phyloP scores from a whole-genome alignment of 2,329 filamentous ascomycete species.

The Diaporthe batatas region DNA sequence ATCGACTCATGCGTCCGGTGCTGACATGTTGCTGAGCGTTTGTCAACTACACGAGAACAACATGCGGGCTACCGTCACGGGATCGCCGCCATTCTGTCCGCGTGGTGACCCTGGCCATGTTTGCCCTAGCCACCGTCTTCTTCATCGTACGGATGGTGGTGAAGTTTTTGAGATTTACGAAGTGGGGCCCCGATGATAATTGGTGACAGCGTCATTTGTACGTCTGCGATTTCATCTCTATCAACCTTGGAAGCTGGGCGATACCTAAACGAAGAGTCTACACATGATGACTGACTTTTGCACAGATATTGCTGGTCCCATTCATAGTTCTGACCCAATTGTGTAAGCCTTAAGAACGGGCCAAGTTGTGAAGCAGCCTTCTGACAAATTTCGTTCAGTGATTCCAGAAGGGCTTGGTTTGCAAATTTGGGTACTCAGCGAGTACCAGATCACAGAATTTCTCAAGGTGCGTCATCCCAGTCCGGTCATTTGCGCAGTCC shows the following conservation, averaged over 20 bases:
- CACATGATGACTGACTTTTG: neutral
- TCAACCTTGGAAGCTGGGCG: too few species aligned
- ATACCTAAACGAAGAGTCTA: neutral
- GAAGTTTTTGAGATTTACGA: neutral
- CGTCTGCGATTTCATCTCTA: neutral
- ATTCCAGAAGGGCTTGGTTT: slow-evolving; percentile 7
- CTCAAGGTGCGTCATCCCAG: neutral
- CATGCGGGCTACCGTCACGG: neutral
- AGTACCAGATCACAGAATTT: slow-evolving; percentile 3
- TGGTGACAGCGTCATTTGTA: neutral
- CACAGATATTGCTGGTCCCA: neutral
- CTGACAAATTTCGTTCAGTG: neutral
- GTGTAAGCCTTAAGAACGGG: neutral
- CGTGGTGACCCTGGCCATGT: slow-evolving; percentile 11
- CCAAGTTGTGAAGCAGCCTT: neutral
- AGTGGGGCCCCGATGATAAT: slow-evolving; percentile 14
- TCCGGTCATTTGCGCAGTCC: fast-evolving
- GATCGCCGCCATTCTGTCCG: neutral
- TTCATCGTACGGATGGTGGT: slow-evolving; percentile 2
- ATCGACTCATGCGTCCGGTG: too few species aligned
- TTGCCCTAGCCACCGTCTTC: neutral
- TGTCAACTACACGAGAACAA: slow-evolving; percentile 15
- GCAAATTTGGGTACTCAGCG: slow-evolving; percentile 12
- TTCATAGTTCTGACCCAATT: neutral
- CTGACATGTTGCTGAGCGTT: neutral